Evolutionary conservation across 164 flowering plant species (phyloP), one percentile per base, ranked within the genome.

Genomic region (Tetrastigma voinierianum): DNA sequence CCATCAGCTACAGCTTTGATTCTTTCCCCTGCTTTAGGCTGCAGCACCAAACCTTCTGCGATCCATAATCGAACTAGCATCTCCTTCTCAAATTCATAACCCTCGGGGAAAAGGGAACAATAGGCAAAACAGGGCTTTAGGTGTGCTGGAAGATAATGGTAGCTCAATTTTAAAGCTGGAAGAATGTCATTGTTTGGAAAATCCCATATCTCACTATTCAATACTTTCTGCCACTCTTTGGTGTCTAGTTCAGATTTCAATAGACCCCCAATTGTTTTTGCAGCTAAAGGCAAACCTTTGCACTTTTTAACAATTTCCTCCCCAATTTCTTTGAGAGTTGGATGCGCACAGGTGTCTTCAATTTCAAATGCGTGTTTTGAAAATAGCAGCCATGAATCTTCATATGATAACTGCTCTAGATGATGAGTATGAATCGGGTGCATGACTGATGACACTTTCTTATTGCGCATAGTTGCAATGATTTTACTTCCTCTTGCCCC

Each of bases 131-230:
- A 77, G 19, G 52, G 64, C 69, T 77, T 77, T 20, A 77, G 25
- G 43, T 72, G 70, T 1, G 74, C 8, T 59, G 80, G 72, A 43
- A 77, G 74, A 56, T 62, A 57, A 25, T 62, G 58, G 25, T 69
- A 77, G 57, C 76, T 72, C 52, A 69, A 17, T 24, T 44, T 62
- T 15, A 73, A 46, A 47, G 60, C 61, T 7, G 61, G 60, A 13
- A 68, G 15, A 5, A 53, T 46, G 9, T 12, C 32, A 10, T 53
- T 45, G 1, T 59, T 14, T n/a, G 61, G 19, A 4, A 62, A 11
- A 55, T 62, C 66, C 72, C 72, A 69, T 0, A 69, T 20, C 7
- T 69, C 43, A 24, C 61, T 68, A 2, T 68, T 45, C 43, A 61
- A 3, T 9, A 53, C 23, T 1, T 52, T 10, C 16, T 45, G 0